A percentile compares a stretch with the other conserved stretches of the same genome.
Conservation (phyloP, 345 rosid genomes). For the Eucalyptus fibrosa region DNA sequence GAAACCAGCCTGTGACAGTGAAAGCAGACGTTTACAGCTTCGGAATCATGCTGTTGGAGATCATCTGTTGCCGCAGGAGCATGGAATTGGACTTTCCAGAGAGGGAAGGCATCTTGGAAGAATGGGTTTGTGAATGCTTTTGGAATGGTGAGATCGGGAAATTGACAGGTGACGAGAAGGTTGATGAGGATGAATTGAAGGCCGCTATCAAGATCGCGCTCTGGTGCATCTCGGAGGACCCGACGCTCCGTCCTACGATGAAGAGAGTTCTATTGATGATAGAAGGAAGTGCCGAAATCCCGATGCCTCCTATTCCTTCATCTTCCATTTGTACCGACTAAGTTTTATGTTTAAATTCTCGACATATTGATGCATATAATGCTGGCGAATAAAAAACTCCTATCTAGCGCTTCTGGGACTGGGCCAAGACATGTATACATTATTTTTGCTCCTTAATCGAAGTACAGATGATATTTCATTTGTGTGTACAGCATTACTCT, state of each 20-base stretch:
- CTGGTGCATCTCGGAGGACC: slow-evolving; percentile 7
- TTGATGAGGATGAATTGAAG: background rate
- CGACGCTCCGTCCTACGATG: background rate
- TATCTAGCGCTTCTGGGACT: background rate
- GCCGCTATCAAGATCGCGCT: background rate
- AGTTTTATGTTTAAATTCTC: background rate
- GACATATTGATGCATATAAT: background rate
- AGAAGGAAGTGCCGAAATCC: background rate
- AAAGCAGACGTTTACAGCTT: slow-evolving; percentile 19
- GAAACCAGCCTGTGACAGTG: slow-evolving; percentile 1
- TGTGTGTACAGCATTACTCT: background rate
- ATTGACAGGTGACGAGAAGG: background rate
- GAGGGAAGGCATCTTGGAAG: slow-evolving; percentile 1
- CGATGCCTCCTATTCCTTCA: background rate
- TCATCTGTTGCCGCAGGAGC: background rate
- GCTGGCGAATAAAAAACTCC: background rate
- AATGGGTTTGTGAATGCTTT: slow-evolving; percentile 4
- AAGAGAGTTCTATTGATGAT: background rate
- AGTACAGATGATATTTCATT: background rate
- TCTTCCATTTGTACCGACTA: background rate
- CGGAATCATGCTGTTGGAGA: slow-evolving; percentile 10
- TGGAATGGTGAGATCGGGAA: background rate
- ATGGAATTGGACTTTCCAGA: background rate
- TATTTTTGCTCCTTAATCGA: background rate
- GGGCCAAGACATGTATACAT: background rate